Evolutionary conservation across 169 alveolate genomes (phyloP).

Genomic region (Amoebophrya sp.): DNA sequence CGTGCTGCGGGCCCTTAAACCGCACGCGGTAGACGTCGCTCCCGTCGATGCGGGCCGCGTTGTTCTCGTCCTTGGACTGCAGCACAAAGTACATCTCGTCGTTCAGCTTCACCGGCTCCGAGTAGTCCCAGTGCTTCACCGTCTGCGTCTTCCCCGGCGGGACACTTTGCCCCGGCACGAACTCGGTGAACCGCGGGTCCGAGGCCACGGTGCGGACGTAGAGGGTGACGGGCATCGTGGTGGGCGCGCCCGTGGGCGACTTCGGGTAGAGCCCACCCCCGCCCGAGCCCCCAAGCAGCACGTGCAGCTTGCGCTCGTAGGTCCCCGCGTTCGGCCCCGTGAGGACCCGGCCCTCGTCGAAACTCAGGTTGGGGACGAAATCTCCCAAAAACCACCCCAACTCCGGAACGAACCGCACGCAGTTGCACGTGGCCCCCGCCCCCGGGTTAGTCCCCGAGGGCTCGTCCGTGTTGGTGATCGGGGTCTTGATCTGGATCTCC

Average conservation of each 20-base stretch:
- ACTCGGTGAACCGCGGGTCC: not conserved
- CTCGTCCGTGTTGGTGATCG: not conserved
- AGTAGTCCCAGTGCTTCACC: not conserved
- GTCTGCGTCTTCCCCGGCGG: no score
- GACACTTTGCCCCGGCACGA: not conserved
- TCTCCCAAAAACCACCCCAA: not conserved
- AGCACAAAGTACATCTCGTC: not conserved
- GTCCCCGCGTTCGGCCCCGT: not conserved
- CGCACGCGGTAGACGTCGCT: not conserved
- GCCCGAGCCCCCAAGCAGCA: not conserved
- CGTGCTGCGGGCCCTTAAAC: not conserved
- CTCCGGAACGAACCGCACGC: not conserved
- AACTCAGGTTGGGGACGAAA: not conserved
- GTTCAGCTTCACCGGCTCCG: not conserved
- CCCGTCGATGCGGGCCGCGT: not conserved
- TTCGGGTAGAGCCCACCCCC: no score
- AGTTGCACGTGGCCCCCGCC: not conserved
- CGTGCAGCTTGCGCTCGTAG: slow-evolving; percentile 20
- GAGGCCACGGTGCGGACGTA: not conserved
- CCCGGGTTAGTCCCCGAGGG: not conserved
- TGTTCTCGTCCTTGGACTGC: not conserved
- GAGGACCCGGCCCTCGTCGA: not conserved
- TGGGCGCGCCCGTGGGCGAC: not conserved
- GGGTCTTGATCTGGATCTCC: not conserved
- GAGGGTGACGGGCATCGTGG: not conserved